Evolutionary conservation across 2,329 filamentous ascomycete genomes (phyloP).

Genomic region (Teratosphaeria destructans): DNA sequence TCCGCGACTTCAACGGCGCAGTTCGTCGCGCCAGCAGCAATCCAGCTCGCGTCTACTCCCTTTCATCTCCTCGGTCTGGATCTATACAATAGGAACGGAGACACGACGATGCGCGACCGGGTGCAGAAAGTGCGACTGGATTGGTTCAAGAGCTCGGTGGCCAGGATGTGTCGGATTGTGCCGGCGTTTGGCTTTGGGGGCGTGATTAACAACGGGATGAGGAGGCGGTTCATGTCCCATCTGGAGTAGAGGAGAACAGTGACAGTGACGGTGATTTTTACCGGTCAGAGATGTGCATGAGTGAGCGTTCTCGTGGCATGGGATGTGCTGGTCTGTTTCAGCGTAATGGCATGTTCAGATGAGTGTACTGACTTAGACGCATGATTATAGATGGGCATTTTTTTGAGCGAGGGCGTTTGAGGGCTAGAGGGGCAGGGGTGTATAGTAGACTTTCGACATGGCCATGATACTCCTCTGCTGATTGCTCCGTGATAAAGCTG

Average conservation of each 20-base stretch:
- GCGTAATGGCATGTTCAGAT: background rate
- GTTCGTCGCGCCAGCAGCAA: conserved; percentile 66
- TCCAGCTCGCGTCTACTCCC: conserved; percentile 73
- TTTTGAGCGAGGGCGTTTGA: background rate
- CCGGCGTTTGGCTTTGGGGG: conserved; percentile 84
- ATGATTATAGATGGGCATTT: background rate
- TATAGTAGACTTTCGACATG: background rate
- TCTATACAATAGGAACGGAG: conserved; percentile 61
- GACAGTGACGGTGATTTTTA: background rate
- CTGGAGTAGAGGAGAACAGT: conserved; percentile 32
- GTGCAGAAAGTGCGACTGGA: conserved; percentile 58
- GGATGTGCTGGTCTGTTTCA: background rate
- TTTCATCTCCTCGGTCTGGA: conserved; percentile 78
- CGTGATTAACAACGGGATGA: conserved; percentile 68
- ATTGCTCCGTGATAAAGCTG: background rate
- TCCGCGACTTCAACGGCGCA: conserved; percentile 50
- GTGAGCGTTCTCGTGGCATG: background rate
- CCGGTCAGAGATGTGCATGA: background rate
- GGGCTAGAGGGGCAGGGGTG: background rate
- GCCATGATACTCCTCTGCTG: background rate
- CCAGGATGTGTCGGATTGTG: conserved; percentile 73
- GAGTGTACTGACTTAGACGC: background rate
- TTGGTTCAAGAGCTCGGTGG: conserved; percentile 62
- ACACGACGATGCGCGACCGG: conserved; percentile 48
- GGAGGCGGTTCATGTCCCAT: conserved; percentile 55